Conservation (phyloP, 305 asterid genomes). For the Plantago rigida region DNA sequence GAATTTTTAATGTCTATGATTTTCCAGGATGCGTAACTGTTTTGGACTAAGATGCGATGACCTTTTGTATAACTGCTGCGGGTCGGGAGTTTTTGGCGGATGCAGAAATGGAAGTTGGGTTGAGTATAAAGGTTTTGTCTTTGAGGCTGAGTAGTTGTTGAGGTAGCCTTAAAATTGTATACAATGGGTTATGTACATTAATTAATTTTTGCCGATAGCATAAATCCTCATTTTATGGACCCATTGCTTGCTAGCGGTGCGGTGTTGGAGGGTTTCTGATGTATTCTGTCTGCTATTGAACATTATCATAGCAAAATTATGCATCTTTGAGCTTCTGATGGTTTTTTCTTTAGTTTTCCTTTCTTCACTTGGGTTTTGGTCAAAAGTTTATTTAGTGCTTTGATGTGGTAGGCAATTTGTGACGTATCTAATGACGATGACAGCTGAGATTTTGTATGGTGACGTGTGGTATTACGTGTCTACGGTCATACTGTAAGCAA, state of each 20-base stretch:
- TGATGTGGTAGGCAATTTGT: too few species aligned
- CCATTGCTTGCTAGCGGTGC: conserved; percentile 12
- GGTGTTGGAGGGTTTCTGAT: conserved; percentile 32
- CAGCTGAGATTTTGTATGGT: too few species aligned
- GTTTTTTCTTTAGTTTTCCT: background rate
- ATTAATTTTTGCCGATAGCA: conserved; percentile 4
- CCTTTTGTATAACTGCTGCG: conserved; percentile 14
- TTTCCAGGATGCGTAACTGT: background rate
- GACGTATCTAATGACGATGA: too few species aligned
- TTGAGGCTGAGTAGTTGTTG: conserved; percentile 29
- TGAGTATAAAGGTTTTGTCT: conserved; percentile 21
- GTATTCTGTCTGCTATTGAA: conserved; percentile 24
- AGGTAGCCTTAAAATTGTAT: conserved; percentile 6
- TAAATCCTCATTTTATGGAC: conserved; percentile 12
- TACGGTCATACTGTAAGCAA: too few species aligned
- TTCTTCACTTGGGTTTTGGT: too few species aligned
- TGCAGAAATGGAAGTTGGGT: conserved; percentile 3
- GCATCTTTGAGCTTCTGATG: too few species aligned
- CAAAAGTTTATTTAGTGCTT: too few species aligned
- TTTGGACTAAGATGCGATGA: conserved; percentile 17
- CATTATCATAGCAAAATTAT: background rate
- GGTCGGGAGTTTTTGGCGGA: background rate
- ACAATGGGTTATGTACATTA: conserved; percentile 7
- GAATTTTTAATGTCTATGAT: conserved; percentile 16
- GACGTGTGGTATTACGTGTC: too few species aligned